Evolutionary conservation across 83 land plant species (phyloP).

Genomic region (Picea engelmannii): DNA sequence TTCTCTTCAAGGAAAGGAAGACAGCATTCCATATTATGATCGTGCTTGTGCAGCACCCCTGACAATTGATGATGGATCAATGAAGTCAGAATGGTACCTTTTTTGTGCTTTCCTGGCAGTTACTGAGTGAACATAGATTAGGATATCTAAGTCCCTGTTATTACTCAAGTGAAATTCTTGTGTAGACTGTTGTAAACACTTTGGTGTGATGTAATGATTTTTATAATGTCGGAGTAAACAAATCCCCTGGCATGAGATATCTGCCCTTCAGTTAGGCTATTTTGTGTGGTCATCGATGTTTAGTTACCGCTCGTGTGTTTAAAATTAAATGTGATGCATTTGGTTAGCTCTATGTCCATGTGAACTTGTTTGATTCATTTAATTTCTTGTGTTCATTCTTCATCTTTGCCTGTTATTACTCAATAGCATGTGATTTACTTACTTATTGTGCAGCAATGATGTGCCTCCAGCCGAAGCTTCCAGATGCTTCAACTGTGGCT

Average conservation of each 20-base stretch:
- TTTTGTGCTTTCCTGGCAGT: not conserved
- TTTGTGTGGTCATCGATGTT: slow-evolving; percentile 8
- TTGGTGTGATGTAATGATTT: not conserved
- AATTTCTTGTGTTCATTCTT: not conserved
- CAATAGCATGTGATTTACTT: slow-evolving; percentile 1
- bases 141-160: not conserved
- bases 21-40: slow-evolving; percentile 83
- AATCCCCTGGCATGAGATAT: not conserved
- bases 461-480: slow-evolving; percentile 46
- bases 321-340: not conserved
- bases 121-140: not conserved
- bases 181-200: not conserved
- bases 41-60: slow-evolving; percentile 66
- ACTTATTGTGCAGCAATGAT: slow-evolving; percentile 21
- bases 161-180: not conserved
- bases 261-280: no score
- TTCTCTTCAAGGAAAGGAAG: slow-evolving; percentile 28
- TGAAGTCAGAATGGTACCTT: slow-evolving; percentile 55
- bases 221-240: not conserved
- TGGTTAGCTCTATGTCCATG: slow-evolving; percentile 3
- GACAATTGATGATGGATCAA: slow-evolving; percentile 41
- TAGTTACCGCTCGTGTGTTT: not conserved
- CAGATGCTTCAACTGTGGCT: slow-evolving; percentile 97
- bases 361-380: not conserved
- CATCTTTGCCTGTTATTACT: not conserved